Percentiles rank a stretch among this genome's conserved stretches.
phyloP scores from a whole-genome alignment of 2,329 filamentous ascomycete species.

The Ceratocystis eucalypticola region DNA sequence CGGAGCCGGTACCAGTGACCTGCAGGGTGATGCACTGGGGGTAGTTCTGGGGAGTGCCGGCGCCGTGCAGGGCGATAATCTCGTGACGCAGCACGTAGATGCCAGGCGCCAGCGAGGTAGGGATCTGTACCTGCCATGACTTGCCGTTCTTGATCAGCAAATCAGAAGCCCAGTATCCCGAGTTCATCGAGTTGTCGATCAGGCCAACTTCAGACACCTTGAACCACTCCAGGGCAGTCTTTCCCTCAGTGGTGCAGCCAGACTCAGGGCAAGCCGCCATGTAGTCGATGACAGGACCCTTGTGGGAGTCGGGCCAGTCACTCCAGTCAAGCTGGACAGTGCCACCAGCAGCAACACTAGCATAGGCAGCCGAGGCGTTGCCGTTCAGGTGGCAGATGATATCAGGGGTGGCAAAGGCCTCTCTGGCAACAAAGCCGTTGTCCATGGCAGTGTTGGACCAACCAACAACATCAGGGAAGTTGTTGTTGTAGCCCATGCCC shows the following conservation, averaged over 20 bases:
- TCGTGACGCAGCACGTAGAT: slow-evolving; percentile 44
- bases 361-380: slow-evolving; percentile 29
- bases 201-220: slow-evolving; percentile 46
- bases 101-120: slow-evolving; percentile 34
- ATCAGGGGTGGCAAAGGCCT: slow-evolving; percentile 28
- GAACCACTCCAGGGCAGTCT: slow-evolving; percentile 40
- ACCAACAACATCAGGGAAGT: slow-evolving; percentile 24
- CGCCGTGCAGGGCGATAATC: slow-evolving; percentile 42
- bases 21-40: slow-evolving; percentile 40
- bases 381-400: slow-evolving; percentile 37
- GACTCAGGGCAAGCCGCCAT: slow-evolving; percentile 40
- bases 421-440: slow-evolving; percentile 36
- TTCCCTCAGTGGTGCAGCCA: slow-evolving; percentile 40
- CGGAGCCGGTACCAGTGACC: slow-evolving; percentile 30
- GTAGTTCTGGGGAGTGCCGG: slow-evolving; percentile 35
- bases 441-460: slow-evolving; percentile 28
- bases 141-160: slow-evolving; percentile 34
- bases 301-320: slow-evolving; percentile 50
- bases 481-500: slow-evolving; percentile 20
- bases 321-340: slow-evolving; percentile 48
- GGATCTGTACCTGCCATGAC: slow-evolving; percentile 36
- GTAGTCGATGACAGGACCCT: slow-evolving; percentile 49
- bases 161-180: slow-evolving; percentile 43
- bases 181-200: slow-evolving; percentile 29
- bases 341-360: slow-evolving; percentile 43